phyloP scores from a whole-genome alignment of 2,329 filamentous ascomycete genomes.

The Botrytis fabae region DNA sequence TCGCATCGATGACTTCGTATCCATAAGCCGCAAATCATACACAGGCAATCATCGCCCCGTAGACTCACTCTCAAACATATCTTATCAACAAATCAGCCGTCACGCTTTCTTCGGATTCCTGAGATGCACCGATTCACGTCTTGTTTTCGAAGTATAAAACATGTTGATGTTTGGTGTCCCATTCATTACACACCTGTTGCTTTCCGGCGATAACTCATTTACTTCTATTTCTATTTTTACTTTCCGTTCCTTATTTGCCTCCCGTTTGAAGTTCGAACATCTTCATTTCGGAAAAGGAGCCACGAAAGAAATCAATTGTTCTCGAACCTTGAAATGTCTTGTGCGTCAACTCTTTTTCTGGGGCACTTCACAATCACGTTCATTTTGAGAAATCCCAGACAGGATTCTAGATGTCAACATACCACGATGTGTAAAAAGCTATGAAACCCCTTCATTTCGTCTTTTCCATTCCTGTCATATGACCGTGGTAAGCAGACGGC shows the following conservation, averaged over 20 bases:
- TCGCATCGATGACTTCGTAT: neutral
- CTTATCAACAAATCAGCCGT: neutral
- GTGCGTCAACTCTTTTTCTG: neutral
- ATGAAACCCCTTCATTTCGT: neutral
- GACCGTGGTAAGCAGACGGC: neutral
- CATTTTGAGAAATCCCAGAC: neutral
- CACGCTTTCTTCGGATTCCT: neutral
- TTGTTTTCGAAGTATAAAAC: neutral
- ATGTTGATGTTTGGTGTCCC: neutral
- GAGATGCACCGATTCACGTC: neutral
- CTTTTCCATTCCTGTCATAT: neutral
- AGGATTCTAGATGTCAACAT: neutral
- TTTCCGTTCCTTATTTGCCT: neutral
- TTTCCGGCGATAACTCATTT: neutral
- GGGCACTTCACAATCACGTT: neutral
- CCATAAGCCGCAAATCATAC: neutral
- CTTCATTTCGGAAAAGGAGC: neutral
- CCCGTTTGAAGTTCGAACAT: neutral
- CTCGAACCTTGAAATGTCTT: slow-evolving; percentile 9
- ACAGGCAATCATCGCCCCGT: neutral
- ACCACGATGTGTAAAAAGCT: neutral
- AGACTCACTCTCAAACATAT: neutral
- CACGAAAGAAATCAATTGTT: neutral
- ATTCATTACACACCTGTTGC: neutral
- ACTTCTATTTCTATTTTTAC: neutral